Percentiles rank a stretch among this genome's conserved stretches.
These are phyloP conservation scores for Nigrograna mackinnonii DNA, from an alignment of 2,329 filamentous ascomycete species.

Conservation along the genomic window DNA sequence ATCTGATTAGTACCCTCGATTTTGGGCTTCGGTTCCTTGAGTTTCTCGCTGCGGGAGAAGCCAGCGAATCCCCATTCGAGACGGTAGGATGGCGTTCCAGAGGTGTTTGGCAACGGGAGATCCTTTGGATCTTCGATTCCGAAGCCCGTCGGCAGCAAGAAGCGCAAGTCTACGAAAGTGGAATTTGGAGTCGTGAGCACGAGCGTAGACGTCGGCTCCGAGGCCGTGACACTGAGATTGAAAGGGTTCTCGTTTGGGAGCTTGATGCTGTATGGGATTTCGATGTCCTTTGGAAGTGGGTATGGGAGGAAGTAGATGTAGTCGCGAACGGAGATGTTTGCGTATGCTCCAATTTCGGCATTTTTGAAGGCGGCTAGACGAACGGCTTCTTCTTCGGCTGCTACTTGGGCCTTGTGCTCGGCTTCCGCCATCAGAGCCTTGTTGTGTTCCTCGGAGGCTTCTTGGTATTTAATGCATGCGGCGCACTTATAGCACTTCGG, in stretches of 20 bases:
- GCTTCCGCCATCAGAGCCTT: too few species aligned
- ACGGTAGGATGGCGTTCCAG: conserved; percentile 31
- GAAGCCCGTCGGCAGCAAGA: conserved; percentile 40
- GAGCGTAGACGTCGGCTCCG: conserved; percentile 66
- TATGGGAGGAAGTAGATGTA: conserved; percentile 62
- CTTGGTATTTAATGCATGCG: too few species aligned
- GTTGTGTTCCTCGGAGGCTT: too few species aligned
- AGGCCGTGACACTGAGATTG: conserved; percentile 16
- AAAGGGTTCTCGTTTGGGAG: conserved; percentile 29
- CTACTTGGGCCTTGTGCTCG: too few species aligned
- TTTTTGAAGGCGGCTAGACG: neutral
- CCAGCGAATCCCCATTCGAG: conserved; percentile 72
- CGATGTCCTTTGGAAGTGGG: conserved; percentile 25
- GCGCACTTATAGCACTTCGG: too few species aligned
- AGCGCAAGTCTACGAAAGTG: conserved; percentile 66
- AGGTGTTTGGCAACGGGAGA: conserved; percentile 19
- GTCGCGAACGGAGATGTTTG: conserved; percentile 59
- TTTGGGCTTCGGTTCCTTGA: neutral
- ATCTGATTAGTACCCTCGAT: neutral
- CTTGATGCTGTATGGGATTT: conserved; percentile 29
- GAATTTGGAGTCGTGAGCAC: conserved; percentile 64
- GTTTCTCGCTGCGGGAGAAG: conserved; percentile 15
- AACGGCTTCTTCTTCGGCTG: too few species aligned
- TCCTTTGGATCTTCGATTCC: conserved; percentile 10
- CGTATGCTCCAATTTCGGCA: neutral